These are phyloP conservation scores for Thalassia testudinum DNA, from an alignment of 116 monocot genomes.

Conservation along the genomic window DNA sequence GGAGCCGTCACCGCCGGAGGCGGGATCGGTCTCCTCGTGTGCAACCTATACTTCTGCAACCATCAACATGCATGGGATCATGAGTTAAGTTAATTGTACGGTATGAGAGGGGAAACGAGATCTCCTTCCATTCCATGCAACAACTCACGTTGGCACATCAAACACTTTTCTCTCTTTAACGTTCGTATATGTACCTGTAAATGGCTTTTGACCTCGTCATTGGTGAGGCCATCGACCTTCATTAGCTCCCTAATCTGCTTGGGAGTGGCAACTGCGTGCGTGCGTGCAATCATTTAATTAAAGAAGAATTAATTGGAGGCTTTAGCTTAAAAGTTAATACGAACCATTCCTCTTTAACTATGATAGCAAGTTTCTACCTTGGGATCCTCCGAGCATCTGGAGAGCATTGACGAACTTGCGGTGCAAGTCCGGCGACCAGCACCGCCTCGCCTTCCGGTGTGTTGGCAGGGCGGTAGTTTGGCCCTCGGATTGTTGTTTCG, in stretches of 20 bases:
- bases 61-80: not conserved
- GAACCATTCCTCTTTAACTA: not conserved
- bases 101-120: too few relatives aligned
- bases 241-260: slow-evolving; percentile 86
- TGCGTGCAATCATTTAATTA: too few relatives aligned
- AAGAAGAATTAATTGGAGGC: too few relatives aligned
- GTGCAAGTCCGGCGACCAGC: slow-evolving; percentile 94
- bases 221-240: slow-evolving; percentile 87
- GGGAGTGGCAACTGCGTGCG: slow-evolving; percentile 68
- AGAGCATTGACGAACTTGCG: slow-evolving; percentile 77
- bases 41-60: slow-evolving; percentile 66
- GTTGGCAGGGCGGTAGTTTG: slow-evolving; percentile 8
- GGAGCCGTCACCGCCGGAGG: slow-evolving; percentile 8
- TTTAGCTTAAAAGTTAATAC: too few relatives aligned
- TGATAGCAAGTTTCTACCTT: slow-evolving; percentile 26
- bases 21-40: slow-evolving; percentile 52
- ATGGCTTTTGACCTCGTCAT: slow-evolving; percentile 93
- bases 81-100: not conserved
- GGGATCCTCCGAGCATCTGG: slow-evolving; percentile 76
- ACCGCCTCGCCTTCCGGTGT: slow-evolving; percentile 60
- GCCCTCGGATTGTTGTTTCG: not conserved
- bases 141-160: not conserved
- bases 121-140: not conserved
- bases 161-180: too few relatives aligned
- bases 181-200: slow-evolving; percentile 59